Conservation (phyloP, 148 eudicot species). For the Rheum nobile region DNA sequence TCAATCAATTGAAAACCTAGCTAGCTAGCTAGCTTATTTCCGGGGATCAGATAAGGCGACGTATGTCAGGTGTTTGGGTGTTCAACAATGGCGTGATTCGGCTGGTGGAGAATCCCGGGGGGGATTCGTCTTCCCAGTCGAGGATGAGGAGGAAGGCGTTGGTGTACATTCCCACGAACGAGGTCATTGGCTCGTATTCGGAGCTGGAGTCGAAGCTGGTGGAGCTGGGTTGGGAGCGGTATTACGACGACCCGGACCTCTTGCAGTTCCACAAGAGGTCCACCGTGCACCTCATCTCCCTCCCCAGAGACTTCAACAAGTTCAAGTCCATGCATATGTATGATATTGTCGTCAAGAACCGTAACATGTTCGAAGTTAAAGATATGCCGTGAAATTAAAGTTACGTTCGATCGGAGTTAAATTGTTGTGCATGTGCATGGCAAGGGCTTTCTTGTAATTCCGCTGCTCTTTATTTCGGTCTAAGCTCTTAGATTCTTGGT, state of each 20-base stretch:
- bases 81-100: constrained; percentile 75
- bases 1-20: not conserved
- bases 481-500: too few relatives aligned
- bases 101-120: constrained; percentile 46
- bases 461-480: not conserved
- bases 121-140: not conserved
- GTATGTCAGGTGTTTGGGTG: constrained; percentile 90
- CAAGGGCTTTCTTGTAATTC: not conserved
- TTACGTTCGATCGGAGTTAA: not conserved
- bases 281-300: constrained; percentile 73
- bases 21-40: not conserved
- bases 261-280: constrained; percentile 75
- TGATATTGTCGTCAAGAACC: constrained; percentile 84
- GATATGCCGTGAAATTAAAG: constrained; percentile 18
- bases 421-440: not conserved
- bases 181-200: constrained; percentile 41
- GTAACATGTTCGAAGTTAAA: constrained; percentile 67
- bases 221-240: constrained; percentile 76
- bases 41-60: too few relatives aligned
- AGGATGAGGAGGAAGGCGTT: constrained; percentile 33
- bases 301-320: constrained; percentile 60
- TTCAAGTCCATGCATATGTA: constrained; percentile 90
- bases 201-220: constrained; percentile 38
- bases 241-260: constrained; percentile 52
- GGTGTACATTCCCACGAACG: constrained; percentile 46